Percentiles rank a stretch among this genome's conserved stretches.
phyloP scores from a whole-genome alignment of 2,329 filamentous ascomycete species.

The Canariomyces notabilis region DNA sequence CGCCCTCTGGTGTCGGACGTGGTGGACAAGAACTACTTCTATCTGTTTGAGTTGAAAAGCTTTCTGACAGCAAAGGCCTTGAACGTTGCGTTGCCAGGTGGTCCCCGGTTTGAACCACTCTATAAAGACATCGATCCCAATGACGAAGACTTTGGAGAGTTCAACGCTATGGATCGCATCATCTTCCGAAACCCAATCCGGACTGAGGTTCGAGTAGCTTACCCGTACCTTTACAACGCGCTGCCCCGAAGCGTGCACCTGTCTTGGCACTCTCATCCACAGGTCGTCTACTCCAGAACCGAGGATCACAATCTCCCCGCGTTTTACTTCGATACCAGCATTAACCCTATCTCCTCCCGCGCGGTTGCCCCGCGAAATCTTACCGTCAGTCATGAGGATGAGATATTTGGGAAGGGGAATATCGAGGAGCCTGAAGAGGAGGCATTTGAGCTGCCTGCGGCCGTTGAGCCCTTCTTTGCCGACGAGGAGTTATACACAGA shows the following conservation, averaged over 20 bases:
- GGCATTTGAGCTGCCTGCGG: constrained; percentile 74
- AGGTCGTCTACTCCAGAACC: constrained; percentile 82
- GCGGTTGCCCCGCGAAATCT: constrained; percentile 92
- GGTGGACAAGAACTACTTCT: constrained; percentile 94
- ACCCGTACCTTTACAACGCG: constrained; percentile 93
- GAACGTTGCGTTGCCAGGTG: constrained; percentile 96
- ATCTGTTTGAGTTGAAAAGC: constrained; percentile 92
- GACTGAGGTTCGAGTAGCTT: constrained; percentile 92
- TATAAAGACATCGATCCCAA: constrained; percentile 99
- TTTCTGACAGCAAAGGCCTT: constrained; percentile 95
- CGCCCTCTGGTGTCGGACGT: constrained; percentile 86
- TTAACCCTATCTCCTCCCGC: constrained; percentile 94
- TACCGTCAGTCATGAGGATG: constrained; percentile 86
- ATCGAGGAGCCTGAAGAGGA: constrained; percentile 72
- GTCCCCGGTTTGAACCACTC: constrained; percentile 89
- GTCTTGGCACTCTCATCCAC: constrained; percentile 89
- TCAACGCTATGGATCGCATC: constrained; percentile 98
- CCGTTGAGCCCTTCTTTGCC: constrained; percentile 79
- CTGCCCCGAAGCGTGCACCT: constrained; percentile 89
- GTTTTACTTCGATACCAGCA: constrained; percentile 96
- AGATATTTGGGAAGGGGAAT: constrained; percentile 79
- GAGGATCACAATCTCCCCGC: constrained; percentile 87
- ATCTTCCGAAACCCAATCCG: constrained; percentile 94
- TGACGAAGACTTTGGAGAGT: constrained; percentile 98
- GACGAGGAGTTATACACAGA: constrained; percentile 86